These are phyloP conservation scores for Moesziomyces parantarcticus DNA, from an alignment of 1,284 basidiomycete genomes.

Conservation along the genomic window DNA sequence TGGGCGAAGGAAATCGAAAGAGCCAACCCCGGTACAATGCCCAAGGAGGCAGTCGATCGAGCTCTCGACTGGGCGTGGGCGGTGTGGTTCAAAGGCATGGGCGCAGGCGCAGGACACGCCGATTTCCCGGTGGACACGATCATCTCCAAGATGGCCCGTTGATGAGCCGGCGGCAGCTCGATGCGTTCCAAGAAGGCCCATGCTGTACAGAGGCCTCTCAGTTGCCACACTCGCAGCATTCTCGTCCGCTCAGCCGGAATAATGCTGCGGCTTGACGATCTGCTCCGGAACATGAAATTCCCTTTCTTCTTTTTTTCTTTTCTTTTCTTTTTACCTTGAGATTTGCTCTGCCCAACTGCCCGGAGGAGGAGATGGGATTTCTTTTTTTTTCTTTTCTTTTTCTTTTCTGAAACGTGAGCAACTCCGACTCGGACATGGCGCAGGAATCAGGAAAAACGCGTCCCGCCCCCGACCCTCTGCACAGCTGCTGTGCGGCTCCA, in stretches of 20 bases:
- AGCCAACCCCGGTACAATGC: neutral
- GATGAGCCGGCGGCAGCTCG: neutral
- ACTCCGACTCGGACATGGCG: conserved; percentile 9
- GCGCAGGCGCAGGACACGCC: no score
- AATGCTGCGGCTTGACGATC: no score
- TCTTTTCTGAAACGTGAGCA: neutral
- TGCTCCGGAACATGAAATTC: no score
- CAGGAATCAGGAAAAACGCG: neutral
- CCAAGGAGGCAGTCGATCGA: neutral
- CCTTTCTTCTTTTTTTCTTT: neutral
- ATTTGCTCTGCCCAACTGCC: no score
- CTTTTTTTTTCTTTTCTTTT: neutral
- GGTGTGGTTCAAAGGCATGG: neutral
- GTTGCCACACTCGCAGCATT: no score
- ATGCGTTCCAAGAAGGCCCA: neutral
- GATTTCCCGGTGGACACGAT: neutral
- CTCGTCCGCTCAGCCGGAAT: no score
- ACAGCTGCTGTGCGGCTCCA: no score
- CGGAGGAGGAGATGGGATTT: neutral
- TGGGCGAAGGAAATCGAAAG: neutral
- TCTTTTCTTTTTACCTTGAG: neutral
- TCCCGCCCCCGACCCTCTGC: no score
- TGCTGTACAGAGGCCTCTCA: no score
- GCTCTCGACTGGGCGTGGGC: neutral
- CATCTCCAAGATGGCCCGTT: neutral